Evolutionary conservation across 2,329 filamentous ascomycete species (phyloP).

Genomic region (Akanthomyces lecanii): DNA sequence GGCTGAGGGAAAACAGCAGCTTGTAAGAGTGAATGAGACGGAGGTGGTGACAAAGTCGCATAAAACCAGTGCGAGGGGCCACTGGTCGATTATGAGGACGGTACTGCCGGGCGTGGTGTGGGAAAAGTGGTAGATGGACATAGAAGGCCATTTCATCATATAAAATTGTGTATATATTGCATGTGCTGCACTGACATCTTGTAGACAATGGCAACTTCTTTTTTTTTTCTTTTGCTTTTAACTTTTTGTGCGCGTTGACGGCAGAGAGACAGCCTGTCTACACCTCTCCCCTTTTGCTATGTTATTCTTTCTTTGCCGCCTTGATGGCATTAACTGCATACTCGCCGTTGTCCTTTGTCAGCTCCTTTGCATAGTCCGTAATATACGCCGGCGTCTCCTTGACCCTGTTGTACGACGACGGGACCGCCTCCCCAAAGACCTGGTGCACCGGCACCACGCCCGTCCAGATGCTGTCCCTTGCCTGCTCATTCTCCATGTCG

Average conservation of each 20-base stretch:
- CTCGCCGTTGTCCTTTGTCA: slow-evolving; percentile 5
- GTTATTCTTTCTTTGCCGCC: slow-evolving; percentile 26
- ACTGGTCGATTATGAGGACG: slow-evolving; percentile 88
- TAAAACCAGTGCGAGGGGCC: slow-evolving; percentile 69
- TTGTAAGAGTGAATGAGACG: slow-evolving; percentile 62
- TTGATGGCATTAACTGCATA: slow-evolving; percentile 34
- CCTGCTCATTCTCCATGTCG: slow-evolving; percentile 42
- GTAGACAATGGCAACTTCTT: not conserved
- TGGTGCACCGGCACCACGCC: slow-evolving; percentile 61
- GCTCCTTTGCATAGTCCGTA: slow-evolving; percentile 22
- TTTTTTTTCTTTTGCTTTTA: not conserved
- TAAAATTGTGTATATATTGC: not conserved
- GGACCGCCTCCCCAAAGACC: slow-evolving; percentile 58
- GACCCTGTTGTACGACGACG: slow-evolving; percentile 55
- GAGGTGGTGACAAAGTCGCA: slow-evolving; percentile 67
- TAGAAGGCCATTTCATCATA: not conserved
- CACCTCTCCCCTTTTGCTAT: not conserved
- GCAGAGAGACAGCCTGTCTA: too few relatives aligned
- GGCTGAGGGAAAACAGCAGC: slow-evolving; percentile 21
- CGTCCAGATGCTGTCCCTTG: slow-evolving; percentile 47
- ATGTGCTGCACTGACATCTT: not conserved
- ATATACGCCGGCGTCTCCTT: slow-evolving; percentile 59
- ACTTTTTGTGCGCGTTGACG: not conserved
- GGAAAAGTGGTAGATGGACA: slow-evolving; percentile 70
- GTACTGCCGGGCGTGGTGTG: slow-evolving; percentile 76